Evolutionary conservation across 169 alveolate species (phyloP).

Genomic region (Cryptosporidium ryanae): DNA sequence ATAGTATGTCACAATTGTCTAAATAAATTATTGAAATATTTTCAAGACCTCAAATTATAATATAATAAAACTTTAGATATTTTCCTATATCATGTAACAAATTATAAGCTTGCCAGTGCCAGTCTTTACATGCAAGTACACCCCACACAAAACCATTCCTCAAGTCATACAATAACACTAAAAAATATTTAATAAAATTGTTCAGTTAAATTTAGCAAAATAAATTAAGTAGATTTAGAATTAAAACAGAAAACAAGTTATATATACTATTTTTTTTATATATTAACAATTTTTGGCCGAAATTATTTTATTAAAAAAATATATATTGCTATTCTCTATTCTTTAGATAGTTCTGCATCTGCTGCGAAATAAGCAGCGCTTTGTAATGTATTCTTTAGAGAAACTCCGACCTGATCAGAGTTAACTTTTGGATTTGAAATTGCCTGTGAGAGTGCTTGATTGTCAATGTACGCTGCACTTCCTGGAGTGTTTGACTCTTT

Average conservation of each 20-base stretch:
- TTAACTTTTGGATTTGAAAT: constrained; percentile 67
- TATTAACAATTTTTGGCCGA: too few relatives aligned
- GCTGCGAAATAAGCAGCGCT: constrained; percentile 73
- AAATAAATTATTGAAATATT: neutral
- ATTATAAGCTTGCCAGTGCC: neutral
- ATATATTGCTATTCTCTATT: constrained; percentile 5
- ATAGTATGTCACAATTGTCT: neutral
- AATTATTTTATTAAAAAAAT: neutral
- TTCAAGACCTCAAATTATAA: neutral
- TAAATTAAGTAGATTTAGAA: too few relatives aligned
- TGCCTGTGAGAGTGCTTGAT: constrained; percentile 71
- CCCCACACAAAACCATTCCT: constrained; percentile 17
- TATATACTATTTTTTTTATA: too few relatives aligned
- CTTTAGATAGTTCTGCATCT: constrained; percentile 59
- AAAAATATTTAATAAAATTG: too few relatives aligned
- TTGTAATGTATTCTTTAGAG: constrained; percentile 55
- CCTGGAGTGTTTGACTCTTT: constrained; percentile 72
- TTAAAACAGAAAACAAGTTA: too few relatives aligned
- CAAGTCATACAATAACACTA: too few relatives aligned
- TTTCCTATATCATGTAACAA: too few relatives aligned
- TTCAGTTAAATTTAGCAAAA: too few relatives aligned
- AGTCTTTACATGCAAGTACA: constrained; percentile 27
- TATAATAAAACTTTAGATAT: too few relatives aligned
- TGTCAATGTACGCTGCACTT: constrained; percentile 70
- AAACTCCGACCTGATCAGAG: constrained; percentile 64